Base-by-base conservation (phyloP, 2,329 filamentous ascomycete genomes). In the Apiospora hydei region DNA sequence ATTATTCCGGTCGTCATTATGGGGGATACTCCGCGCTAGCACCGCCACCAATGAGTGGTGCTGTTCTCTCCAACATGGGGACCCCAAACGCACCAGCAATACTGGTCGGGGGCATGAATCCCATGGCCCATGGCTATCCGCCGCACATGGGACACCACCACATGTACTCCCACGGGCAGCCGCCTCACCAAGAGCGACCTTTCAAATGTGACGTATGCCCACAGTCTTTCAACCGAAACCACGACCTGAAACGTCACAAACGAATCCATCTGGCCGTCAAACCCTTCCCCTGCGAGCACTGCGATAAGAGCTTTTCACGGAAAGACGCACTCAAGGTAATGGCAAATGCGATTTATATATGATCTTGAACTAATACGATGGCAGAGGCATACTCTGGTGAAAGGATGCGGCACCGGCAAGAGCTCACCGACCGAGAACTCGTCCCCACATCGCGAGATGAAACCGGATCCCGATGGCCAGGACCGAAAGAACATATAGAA, bases 211-310 rank as follows among this genome's bases (percentile, higher is more conserved):
- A 98, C 77, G 89, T 93, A 80, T 99, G 96, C 79, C 90, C 93
- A 0, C 94, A 97, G 81, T 95, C 94, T 49, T 99, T 99, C 85
- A 98, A 97, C 82, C 88, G 96, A 5, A 98, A 98, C 76, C 96
- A 98, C 80, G 96, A 98, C 79, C 83, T 98, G 77, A 99, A 99
- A 84, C 89, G 96, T 69, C 96, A 99, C 82, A 98, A 98, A 86
- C 87, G 95, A 69, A 98, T 98, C 72, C 96, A 99, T 82, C 84
- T 98, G 72, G 94, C 95, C 0, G 94, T 98, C 53, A 99, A 99
- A 86, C 96, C 96, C 0, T 98, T 96, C 81, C 95, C 95, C 0
- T 99, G 96, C 81, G 90, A 86, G 8, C 92, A 93, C 78, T 99
- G 96, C 81, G 95, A 97, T 74, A 98, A 98, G 88, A 96, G 94